phyloP scores from a whole-genome alignment of 805 yeast genomes.

The Soucietia sequanensis region DNA sequence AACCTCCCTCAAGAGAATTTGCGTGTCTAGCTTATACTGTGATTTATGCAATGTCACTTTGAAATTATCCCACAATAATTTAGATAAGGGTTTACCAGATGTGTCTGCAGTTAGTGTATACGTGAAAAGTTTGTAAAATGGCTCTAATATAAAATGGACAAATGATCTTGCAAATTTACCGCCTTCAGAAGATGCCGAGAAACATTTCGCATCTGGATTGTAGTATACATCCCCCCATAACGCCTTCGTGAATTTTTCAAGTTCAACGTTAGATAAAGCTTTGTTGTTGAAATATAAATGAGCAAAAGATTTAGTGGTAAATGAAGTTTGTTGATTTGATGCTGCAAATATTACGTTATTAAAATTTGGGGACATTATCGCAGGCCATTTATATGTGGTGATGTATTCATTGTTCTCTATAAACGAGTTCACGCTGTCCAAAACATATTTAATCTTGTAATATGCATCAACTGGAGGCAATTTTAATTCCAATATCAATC shows the following conservation, averaged over 20 bases:
- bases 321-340: conserved; percentile 56
- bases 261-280: conserved; percentile 11
- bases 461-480: conserved; percentile 75
- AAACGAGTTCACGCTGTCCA: conserved; percentile 63
- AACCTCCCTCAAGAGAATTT: conserved; percentile 54
- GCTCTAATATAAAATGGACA: conserved; percentile 65
- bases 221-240: conserved; percentile 80
- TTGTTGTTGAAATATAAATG: conserved; percentile 34
- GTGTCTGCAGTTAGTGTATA: conserved; percentile 55
- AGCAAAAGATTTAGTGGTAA: conserved; percentile 68
- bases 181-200: conserved; percentile 33
- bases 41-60: conserved; percentile 42
- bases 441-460: conserved; percentile 57
- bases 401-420: conserved; percentile 35
- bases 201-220: conserved; percentile 40
- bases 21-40: conserved; percentile 52
- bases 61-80: conserved; percentile 48
- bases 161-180: conserved; percentile 45
- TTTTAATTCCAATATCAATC: conserved; percentile 76
- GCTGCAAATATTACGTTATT: conserved; percentile 79
- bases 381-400: conserved; percentile 22
- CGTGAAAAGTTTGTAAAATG: conserved; percentile 74
- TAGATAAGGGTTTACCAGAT: conserved; percentile 32
- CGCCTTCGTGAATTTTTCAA: conserved; percentile 45
- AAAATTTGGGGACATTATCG: conserved; percentile 54